A percentile compares a stretch with the other conserved stretches of the same genome.
These are phyloP conservation scores for Mallotus repandus DNA, from an alignment of 441 rosid genomes.

Conservation along the genomic window DNA sequence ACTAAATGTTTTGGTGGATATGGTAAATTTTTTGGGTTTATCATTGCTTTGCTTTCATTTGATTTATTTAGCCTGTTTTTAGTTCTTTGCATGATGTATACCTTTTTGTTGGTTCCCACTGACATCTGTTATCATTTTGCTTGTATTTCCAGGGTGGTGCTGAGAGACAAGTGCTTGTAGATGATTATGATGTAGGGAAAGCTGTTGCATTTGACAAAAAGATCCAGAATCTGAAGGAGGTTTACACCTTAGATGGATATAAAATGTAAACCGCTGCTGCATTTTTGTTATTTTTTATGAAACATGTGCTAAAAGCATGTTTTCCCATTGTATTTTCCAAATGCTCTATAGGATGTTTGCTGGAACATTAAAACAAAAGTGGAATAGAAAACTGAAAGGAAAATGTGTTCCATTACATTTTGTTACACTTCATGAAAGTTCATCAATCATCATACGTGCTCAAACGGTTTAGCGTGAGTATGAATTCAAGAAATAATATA, in stretches of 20 bases:
- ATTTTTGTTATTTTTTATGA: neutral
- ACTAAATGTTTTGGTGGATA: constrained; percentile 87
- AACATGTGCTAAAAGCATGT: neutral
- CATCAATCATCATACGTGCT: neutral
- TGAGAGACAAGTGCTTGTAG: constrained; percentile 96
- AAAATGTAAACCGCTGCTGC: constrained; percentile 59
- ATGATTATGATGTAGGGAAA: constrained; percentile 78
- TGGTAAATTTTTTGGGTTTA: constrained; percentile 50
- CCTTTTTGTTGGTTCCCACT: constrained; percentile 11
- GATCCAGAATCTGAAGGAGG: constrained; percentile 78
- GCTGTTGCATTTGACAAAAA: constrained; percentile 85
- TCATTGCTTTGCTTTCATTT: constrained; percentile 7
- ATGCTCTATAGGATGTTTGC: neutral
- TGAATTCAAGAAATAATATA: neutral
- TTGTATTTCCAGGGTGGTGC: constrained; percentile 54
- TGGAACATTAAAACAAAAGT: neutral
- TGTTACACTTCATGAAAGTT: neutral
- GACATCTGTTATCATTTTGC: constrained; percentile 7
- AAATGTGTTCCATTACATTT: neutral
- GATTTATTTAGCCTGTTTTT: constrained; percentile 6
- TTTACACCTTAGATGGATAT: constrained; percentile 82
- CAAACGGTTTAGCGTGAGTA: neutral
- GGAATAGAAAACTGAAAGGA: neutral
- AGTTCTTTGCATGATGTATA: constrained; percentile 10
- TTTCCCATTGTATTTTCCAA: neutral